Conservation (phyloP, 768 basidiomycete species). For the Tulasnella sp. region DNA sequence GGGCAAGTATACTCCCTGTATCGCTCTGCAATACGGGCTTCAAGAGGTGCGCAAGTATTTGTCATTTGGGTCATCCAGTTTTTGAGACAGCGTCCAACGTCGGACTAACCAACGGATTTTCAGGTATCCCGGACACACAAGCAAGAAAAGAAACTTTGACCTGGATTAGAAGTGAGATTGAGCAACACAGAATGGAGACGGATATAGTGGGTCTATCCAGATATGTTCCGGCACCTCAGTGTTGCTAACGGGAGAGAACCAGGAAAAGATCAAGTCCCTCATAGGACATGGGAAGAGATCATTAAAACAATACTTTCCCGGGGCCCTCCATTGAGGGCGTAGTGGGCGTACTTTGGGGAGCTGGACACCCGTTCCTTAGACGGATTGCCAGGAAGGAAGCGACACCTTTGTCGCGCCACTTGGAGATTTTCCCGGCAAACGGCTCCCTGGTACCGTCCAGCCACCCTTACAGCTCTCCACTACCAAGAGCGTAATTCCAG, state of each 20-base stretch:
- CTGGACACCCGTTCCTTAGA: no score
- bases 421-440: no score
- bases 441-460: no score
- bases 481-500: no score
- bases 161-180: constrained; percentile 14
- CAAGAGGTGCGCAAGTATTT: neutral
- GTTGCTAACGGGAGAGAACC: neutral
- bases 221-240: neutral
- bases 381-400: no score
- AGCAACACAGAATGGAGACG: neutral
- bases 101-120: neutral
- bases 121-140: constrained; percentile 2
- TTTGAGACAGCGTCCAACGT: neutral
- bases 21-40: neutral
- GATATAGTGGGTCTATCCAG: neutral
- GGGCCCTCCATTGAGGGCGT: neutral
- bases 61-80: neutral
- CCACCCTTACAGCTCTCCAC: no score
- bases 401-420: no score
- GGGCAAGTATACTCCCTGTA: constrained; percentile 24
- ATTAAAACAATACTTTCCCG: neutral
- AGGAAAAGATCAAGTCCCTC: constrained; percentile 9
- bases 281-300: neutral
- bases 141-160: neutral
- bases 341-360: no score